These are phyloP conservation scores for Musa troglodytarum DNA, from an alignment of 176 grass and related monocot genomes.

Conservation along the genomic window DNA sequence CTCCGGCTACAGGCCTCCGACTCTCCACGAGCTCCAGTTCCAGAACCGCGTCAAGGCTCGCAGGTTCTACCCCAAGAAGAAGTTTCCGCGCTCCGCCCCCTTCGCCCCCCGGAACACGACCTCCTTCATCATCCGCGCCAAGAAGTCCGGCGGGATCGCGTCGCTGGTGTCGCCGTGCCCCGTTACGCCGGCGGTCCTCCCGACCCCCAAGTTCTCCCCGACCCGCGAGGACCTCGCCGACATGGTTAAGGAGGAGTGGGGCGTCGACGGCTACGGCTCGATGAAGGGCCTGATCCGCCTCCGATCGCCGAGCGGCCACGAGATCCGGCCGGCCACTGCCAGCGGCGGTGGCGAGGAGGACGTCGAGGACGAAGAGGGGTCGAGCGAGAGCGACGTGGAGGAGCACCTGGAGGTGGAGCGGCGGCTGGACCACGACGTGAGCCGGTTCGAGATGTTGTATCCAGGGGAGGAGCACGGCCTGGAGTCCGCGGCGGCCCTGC, in stretches of 20 bases:
- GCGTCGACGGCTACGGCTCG: constrained; percentile 84
- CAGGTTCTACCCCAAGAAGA: constrained; percentile 64
- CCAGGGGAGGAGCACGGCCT: constrained; percentile 23
- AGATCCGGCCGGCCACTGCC: constrained; percentile 5
- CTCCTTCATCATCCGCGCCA: constrained; percentile 89
- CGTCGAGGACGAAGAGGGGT: constrained; percentile 33
- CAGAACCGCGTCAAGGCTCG: constrained; percentile 86
- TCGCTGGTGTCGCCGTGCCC: constrained; percentile 70
- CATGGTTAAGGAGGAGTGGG: constrained; percentile 87
- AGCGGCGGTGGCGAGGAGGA: constrained; percentile 14
- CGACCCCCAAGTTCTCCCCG: constrained; percentile 69
- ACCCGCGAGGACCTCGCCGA: constrained; percentile 72
- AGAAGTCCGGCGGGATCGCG: constrained; percentile 78
- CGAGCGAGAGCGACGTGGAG: constrained; percentile 82
- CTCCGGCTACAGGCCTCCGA: constrained; percentile 52
- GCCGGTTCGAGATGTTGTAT: constrained; percentile 90
- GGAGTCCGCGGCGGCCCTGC: constrained; percentile 11
- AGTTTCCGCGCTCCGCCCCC: constrained; percentile 36
- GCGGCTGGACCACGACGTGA: constrained; percentile 79
- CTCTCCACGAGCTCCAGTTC: constrained; percentile 69
- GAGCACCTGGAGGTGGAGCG: constrained; percentile 90
- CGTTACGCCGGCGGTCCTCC: constrained; percentile 70
- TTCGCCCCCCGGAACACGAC: constrained; percentile 87
- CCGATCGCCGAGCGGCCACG: constrained; percentile 20
- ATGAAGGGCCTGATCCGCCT: constrained; percentile 96